Evolutionary conservation across 2,329 filamentous ascomycete genomes (phyloP), one percentile per base, ranked within the genome.

Genomic region (Amylocarpus encephaloides): DNA sequence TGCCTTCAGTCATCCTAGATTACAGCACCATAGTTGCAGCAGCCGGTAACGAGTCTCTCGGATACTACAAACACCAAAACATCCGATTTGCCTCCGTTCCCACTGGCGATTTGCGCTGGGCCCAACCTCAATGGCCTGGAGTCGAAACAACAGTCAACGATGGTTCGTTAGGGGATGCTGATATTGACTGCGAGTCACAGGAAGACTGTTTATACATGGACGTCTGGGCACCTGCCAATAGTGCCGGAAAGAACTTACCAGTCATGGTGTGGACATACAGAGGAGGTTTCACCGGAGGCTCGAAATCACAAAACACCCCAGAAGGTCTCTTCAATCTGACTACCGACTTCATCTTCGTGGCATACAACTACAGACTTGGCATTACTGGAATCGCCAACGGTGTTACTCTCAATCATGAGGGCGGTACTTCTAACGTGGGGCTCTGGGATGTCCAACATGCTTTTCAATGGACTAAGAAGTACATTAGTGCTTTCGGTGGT

Each of bases 381-480:
- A 56, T 66, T 36, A 63, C 62, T 10, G 64, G 65, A 15, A 45
- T 65, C 15, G 61, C 61, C 7, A 66, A 59, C 29, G 61, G 63
- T 1, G 59, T 61, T 2, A 60, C 59, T 4, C 44, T 62, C 6
- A 47, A 56, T 2, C 65, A 68, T 42, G 57, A 67, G 46, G 65
- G 65, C 10, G 63, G 58, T 6, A 60, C 51, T 10, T 56, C 58
- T 2, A 61, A 61, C 30, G 41, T 48, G 18, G 50, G 48, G 10
- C 36, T 62, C 22, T 62, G 72, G 29, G 68, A 70, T 57, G 72
- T 74, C 52, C 70, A 74, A 52, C 64, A 70, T 3, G 69, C 70
- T 1, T 66, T 77, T 16, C 61, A 74, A 49, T 78, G 74, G 74
- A 70, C 74, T 1, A 69, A 72, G 46, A 64, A 71, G 46, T 68